These are phyloP conservation scores for Arxiozyma slooffiae DNA, from an alignment of 1,139 yeast genomes.

Conservation along the genomic window DNA sequence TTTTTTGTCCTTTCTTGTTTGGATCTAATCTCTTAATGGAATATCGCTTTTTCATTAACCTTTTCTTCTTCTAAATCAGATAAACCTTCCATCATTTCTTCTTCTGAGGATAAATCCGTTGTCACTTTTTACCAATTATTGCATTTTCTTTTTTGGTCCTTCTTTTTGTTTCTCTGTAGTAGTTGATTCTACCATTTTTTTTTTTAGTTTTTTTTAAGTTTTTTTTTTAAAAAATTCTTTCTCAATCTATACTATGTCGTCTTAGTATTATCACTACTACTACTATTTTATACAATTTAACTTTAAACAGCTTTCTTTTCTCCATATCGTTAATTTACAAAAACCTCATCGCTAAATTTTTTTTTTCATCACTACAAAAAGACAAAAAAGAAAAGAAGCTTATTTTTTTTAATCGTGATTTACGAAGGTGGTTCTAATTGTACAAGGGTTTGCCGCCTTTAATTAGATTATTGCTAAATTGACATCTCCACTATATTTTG, in stretches of 20 bases:
- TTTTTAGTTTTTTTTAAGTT: too few relatives aligned
- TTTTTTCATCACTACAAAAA: too few relatives aligned
- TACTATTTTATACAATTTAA: too few relatives aligned
- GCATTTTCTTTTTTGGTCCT: slow-evolving; percentile 2
- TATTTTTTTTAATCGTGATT: background rate
- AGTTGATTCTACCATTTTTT: background rate
- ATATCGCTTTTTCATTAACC: slow-evolving; percentile 14
- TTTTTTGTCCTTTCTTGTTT: slow-evolving; percentile 16
- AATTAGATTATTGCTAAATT: too few relatives aligned
- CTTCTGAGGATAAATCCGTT: slow-evolving; percentile 3
- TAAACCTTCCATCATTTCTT: slow-evolving; percentile 29
- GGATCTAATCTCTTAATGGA: slow-evolving; percentile 25
- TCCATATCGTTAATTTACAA: too few relatives aligned
- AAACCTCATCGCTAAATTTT: background rate
- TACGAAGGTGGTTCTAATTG: background rate
- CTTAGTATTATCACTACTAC: too few relatives aligned
- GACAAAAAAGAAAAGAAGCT: too few relatives aligned
- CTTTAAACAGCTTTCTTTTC: background rate
- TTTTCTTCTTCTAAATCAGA: slow-evolving; percentile 29
- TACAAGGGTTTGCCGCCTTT: too few relatives aligned
- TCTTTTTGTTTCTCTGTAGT: slow-evolving; percentile 3
- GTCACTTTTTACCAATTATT: slow-evolving; percentile 3
- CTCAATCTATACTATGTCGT: too few relatives aligned
- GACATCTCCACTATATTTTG: background rate
- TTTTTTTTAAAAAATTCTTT: too few relatives aligned